These are phyloP conservation scores for Solanum hybrid DNA, from an alignment of 305 asterid genomes.

Conservation along the genomic window DNA sequence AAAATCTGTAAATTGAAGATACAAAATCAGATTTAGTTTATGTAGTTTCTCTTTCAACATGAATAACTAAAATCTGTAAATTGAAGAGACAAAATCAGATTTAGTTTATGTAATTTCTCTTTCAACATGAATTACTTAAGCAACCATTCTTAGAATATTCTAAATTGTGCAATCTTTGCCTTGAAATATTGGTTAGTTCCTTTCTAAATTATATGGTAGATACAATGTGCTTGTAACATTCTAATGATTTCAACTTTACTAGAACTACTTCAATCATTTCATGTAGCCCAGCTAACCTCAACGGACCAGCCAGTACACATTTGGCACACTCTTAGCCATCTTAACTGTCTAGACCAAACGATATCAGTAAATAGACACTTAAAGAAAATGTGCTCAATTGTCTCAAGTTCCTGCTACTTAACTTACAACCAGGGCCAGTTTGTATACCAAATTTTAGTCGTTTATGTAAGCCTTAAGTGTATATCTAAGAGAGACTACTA, in stretches of 20 bases:
- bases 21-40: not conserved
- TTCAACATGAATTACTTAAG: not conserved
- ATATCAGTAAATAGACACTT: too few species aligned
- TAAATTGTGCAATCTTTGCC: not conserved
- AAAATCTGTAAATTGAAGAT: too few species aligned
- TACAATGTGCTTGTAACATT: not conserved
- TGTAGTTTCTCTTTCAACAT: not conserved
- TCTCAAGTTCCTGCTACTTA: not conserved
- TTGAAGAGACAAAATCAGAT: not conserved
- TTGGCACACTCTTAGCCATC: not conserved
- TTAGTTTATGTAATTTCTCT: not conserved
- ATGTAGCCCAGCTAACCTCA: not conserved
- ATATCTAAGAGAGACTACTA: not conserved
- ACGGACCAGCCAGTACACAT: not conserved
- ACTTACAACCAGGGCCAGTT: not conserved
- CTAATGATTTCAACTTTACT: not conserved
- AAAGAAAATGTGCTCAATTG: not conserved
- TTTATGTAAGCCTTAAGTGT: not conserved
- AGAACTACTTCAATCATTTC: not conserved
- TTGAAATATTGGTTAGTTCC: not conserved
- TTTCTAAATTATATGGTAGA: not conserved
- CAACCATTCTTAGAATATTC: not conserved
- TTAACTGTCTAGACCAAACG: not conserved
- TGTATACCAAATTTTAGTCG: not conserved
- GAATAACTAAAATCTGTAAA: not conserved